Base-by-base conservation (phyloP, 139 green algal species). In the Microglena sp. region DNA sequence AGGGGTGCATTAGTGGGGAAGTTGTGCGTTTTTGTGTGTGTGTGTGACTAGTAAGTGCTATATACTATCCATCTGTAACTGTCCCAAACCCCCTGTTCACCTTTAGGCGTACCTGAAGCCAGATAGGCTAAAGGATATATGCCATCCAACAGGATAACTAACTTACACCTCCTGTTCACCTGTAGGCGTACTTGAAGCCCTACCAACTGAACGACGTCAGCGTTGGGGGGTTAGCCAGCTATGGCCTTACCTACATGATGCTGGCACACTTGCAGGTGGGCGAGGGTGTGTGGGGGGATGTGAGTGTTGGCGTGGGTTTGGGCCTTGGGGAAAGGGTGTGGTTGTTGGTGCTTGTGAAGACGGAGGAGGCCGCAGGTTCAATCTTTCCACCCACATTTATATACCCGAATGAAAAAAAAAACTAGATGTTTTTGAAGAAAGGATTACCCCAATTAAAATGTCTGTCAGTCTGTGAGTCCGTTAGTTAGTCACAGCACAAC, bases 131-230 rank as follows among this genome's bases (percentile, higher is more conserved):
- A n/a, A n/a, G n/a, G n/a, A n/a, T n/a, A n/a, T n/a, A n/a, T n/a
- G n/a, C n/a, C n/a, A n/a, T n/a, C 18, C 18, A 11, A 50, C 40
- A 18, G 40, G 11, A 31, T 21, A 33, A 2, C 2, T 0, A 31
- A 33, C 1, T 4, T 21, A 29, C 3, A 3, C 1, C 30, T 28
- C 40, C 11, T 50, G 40, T 50, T 11, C 11, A 18, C 40, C 11
- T 50, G 40, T 94, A 95, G 69, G 73, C 82, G 3, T 70, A 82
- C 32, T 55, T 90, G 4, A 81, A 76, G 50, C 54, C 40, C n/a
- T n/a, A 71, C 56, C 55, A 44, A n/a, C 63, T 76, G 62, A 62
- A 31, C 2, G 69, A 76, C 32, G 69, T 71, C 55, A 45, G 26
- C 27, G 56, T 5, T 1, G 69, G 69, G 15, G 69, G 69, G 1